phyloP scores from a whole-genome alignment of 495 filamentous ascomycete species.

The Delitschia confertaspora region DNA sequence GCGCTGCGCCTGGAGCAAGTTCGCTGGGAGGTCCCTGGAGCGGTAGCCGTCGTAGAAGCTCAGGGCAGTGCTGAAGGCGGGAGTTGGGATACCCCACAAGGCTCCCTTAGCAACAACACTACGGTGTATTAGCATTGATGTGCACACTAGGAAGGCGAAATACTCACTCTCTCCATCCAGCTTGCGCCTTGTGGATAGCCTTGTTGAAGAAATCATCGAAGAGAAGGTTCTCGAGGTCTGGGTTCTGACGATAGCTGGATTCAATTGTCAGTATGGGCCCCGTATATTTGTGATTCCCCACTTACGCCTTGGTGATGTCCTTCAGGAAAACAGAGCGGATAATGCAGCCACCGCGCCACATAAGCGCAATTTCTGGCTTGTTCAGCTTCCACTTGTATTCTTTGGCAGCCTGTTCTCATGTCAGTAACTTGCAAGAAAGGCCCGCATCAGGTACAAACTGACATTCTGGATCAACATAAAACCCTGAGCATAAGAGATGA shows the following conservation, averaged over 20 bases:
- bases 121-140: conserved; percentile 2
- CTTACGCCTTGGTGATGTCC: conserved; percentile 81
- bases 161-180: conserved; percentile 72
- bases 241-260: conserved; percentile 71
- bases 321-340: conserved; percentile 99
- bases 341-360: conserved; percentile 99
- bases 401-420: conserved; percentile 62
- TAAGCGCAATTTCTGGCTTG: conserved; percentile 98
- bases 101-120: conserved; percentile 77
- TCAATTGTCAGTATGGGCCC: conserved; percentile 7
- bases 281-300: not conserved
- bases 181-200: conserved; percentile 93
- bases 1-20: conserved; percentile 95
- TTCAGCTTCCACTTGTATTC: conserved; percentile 97
- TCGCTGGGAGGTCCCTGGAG: conserved; percentile 89
- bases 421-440: conserved; percentile 1
- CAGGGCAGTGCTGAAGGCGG: conserved; percentile 91
- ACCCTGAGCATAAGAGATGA: conserved; percentile 98
- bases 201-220: conserved; percentile 99
- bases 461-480: conserved; percentile 99
- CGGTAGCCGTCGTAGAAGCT: conserved; percentile 98
- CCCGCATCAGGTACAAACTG: conserved; percentile 29
- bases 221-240: conserved; percentile 93
- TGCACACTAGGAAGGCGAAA: not conserved
- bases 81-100: conserved; percentile 86